These are phyloP conservation scores for Sclerotinia subarctica DNA, from an alignment of 2,329 filamentous ascomycete genomes.

Conservation along the genomic window DNA sequence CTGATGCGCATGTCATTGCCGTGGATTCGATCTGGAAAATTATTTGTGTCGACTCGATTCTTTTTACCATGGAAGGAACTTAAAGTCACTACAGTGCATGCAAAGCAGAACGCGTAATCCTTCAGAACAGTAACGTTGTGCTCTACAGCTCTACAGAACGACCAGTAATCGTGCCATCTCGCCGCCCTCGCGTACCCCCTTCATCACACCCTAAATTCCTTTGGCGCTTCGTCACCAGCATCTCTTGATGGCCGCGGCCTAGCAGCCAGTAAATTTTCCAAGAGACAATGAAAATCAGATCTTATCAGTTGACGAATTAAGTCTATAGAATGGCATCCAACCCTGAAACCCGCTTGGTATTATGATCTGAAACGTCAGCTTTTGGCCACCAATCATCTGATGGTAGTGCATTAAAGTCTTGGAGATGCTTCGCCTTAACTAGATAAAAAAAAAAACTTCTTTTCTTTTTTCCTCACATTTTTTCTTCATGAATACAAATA, in stretches of 20 bases:
- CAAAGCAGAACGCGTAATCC: conserved; percentile 1
- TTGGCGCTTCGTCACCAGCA: background rate
- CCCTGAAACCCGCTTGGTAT: conserved; percentile 7
- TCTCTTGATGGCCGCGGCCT: background rate
- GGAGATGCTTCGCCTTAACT: background rate
- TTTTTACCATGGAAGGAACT: background rate
- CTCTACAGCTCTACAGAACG: background rate
- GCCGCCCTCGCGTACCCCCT: background rate
- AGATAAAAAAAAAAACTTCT: background rate
- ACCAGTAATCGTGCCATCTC: background rate
- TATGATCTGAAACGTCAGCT: conserved; percentile 10
- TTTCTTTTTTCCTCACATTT: background rate
- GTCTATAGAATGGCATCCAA: background rate
- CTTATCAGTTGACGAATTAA: conserved; percentile 7
- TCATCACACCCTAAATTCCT: background rate
- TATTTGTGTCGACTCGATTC: background rate
- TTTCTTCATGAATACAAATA: background rate
- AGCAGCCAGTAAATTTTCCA: background rate
- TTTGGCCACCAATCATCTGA: conserved; percentile 10
- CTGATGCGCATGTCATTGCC: background rate
- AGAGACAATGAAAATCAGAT: background rate
- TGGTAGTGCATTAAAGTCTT: background rate
- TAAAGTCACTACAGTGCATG: background rate
- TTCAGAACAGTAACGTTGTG: background rate
- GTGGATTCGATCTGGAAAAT: background rate